Base-by-base conservation (phyloP, 495 filamentous ascomycete genomes). In the Filosporella fistucella region DNA sequence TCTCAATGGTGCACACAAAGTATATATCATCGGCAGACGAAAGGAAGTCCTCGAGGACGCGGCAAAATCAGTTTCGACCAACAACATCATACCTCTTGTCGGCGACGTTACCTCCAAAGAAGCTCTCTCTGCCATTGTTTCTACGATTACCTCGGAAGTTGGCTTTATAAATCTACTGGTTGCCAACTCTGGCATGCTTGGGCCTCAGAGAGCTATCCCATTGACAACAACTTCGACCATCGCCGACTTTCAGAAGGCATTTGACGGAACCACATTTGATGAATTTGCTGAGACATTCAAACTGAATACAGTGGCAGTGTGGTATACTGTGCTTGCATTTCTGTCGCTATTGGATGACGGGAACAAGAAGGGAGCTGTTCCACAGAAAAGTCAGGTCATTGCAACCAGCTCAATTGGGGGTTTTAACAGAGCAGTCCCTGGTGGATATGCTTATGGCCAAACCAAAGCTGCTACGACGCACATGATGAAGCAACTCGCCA, bases 11-110 rank as follows among this genome's bases (percentile, higher is more conserved):
- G 84, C 85, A 1, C 50, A 65, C 12, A 81, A 78, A 55, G 76
- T 89, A 40, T 89, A 85, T 68, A 78, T 89, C 54, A 57, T 86
- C 34, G 84, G 82, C 21, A 70, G 85, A 3, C 72, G 81, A 18
- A 57, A 66, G 40, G 69, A 76, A 18, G 59, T 71, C 4, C 71
- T 85, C 1, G 63, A 79, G 36, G 60, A 67, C 25, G 69, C 70
- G 22, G 65, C 53, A 0, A 47, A 47, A 56, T 44, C 33, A 5
- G 44, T 43, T 39, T 58, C 44, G 16, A 52, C 43, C 21, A 65
- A 70, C 13, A 54, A 51, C 39, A 74, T 87, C 37, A 65, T 85
- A 34, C 82, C 85, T 7, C 52, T 88, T 22, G 55, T 63, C 42
- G 82, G 79, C 54, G 85, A 89, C 54, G 76, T 88, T 17, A 78